Conservation (phyloP, 495 filamentous ascomycete genomes). For the Lindgomyces ingoldianus region DNA sequence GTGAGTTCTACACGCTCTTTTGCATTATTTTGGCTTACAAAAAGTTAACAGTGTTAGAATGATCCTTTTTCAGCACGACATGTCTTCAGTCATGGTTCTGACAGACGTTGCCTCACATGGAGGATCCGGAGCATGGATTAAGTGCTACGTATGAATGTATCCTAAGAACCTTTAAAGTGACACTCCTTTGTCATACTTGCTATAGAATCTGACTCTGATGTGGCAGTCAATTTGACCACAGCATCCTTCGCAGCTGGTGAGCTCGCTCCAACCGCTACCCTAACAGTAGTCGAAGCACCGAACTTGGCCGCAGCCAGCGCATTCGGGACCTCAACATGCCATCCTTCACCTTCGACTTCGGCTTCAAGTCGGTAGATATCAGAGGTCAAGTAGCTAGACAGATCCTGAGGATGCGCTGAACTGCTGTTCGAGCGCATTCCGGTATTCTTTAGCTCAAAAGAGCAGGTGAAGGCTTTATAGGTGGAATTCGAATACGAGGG, state of each 20-base stretch:
- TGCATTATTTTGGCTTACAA: no score
- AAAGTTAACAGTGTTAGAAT: no score
- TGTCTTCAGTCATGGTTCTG: no score
- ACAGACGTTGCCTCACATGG: no score
- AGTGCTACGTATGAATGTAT: no score
- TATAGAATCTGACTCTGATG: constrained; percentile 44
- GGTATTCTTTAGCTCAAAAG: constrained; percentile 44
- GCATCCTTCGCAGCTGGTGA: constrained; percentile 32
- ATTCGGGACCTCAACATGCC: constrained; percentile 47
- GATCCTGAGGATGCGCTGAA: constrained; percentile 40
- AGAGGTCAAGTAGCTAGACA: constrained; percentile 18
- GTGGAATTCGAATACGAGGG: constrained; percentile 29
- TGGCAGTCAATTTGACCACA: constrained; percentile 45
- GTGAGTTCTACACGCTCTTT: no score
- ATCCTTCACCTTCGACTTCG: constrained; percentile 40
- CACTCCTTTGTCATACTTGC: constrained; percentile 14
- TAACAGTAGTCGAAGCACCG: constrained; percentile 37
- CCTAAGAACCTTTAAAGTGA: not conserved
- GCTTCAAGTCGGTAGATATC: constrained; percentile 38
- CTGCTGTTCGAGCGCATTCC: constrained; percentile 32
- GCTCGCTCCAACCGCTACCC: constrained; percentile 43
- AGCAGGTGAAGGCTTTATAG: constrained; percentile 38
- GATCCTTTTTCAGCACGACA: no score
- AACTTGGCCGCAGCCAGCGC: constrained; percentile 40
- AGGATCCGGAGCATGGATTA: no score